Base-by-base conservation (phyloP, 495 filamentous ascomycete genomes). In the Lasiosphaeris hirsuta region DNA sequence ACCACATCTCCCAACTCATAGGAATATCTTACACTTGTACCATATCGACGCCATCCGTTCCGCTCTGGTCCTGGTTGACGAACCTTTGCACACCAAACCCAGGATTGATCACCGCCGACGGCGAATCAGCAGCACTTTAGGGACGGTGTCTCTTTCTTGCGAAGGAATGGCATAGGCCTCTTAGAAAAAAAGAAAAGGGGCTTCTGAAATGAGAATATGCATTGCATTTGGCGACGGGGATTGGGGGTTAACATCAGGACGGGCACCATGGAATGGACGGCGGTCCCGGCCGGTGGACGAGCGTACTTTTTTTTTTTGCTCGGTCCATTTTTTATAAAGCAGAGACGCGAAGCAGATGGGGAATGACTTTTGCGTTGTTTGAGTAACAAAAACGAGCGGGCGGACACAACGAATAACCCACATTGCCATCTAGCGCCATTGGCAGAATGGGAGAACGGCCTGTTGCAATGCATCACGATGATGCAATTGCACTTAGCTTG, bases 1-100 rank as follows among this genome's bases (percentile, higher is more conserved):
- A 17, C 43, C 18, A n/a, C n/a, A n/a, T 51, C 39, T 39, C 23
- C 44, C 41, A n/a, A 14, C 41, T 36, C 58, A 55, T 58, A 58
- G 39, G 55, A 58, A 58, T 63, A 58, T 58, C 55, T 49, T 37
- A 19, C 39, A 19, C 40, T 10, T 57, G 54, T 57, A 57, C 23
- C 36, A 34, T 57, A 57, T 50, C 35, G n/a, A 57, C 17, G 33
- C 34, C 10, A 13, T 48, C 34, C 37, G n/a, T 39, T 23, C 40
- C 23, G 38, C 13, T 39, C 7, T 19, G 36, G 45, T 57, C 39
- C 51, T 50, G 55, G 45, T 51, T 50, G 36, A 43, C 35, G 10
- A 35, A 17, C 14, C 33, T 47, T 18, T 36, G 23, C 19, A n/a
- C 38, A 33, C 42, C 7, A 42, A 19, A 15, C 50, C 3, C 51